A percentile compares a stretch with the other conserved stretches of the same genome.
phyloP scores from a whole-genome alignment of 352 stramenopile species.

The Phytophthora capsici region DNA sequence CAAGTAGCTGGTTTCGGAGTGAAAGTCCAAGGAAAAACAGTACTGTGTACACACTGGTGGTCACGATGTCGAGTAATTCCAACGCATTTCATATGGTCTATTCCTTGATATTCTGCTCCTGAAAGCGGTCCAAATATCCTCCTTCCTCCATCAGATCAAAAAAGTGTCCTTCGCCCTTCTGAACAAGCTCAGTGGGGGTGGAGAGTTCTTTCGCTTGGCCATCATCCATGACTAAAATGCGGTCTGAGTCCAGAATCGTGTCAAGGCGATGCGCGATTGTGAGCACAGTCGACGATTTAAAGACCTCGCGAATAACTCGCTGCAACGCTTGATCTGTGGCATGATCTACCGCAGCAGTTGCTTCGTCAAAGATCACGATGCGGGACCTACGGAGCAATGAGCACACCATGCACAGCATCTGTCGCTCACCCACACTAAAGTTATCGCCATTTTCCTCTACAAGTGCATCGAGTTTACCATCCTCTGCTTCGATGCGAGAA shows the following conservation, averaged over 20 bases:
- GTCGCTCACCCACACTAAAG: constrained; percentile 93
- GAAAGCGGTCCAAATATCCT: constrained; percentile 47
- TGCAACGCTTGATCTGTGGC: constrained; percentile 74
- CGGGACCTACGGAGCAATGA: constrained; percentile 86
- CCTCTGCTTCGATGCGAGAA: constrained; percentile 59
- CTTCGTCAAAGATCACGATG: constrained; percentile 85
- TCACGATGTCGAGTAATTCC: too few relatives aligned
- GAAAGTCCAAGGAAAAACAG: too few relatives aligned
- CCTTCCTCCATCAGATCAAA: constrained; percentile 58
- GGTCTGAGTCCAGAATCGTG: constrained; percentile 93
- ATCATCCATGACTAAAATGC: constrained; percentile 76
- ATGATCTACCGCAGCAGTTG: constrained; percentile 82
- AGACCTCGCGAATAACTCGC: constrained; percentile 80
- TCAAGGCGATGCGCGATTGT: constrained; percentile 98
- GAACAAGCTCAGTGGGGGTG: constrained; percentile 62
- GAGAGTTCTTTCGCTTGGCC: constrained; percentile 83
- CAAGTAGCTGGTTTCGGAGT: not conserved
- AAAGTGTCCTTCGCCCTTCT: constrained; percentile 49
- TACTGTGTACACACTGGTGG: too few relatives aligned
- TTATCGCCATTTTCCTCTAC: constrained; percentile 95
- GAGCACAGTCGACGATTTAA: constrained; percentile 92
- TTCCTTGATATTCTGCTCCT: constrained; percentile 9
- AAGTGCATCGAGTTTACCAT: constrained; percentile 62
- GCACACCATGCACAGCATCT: constrained; percentile 94
- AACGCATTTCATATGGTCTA: too few relatives aligned